These are phyloP conservation scores for Rhytidhysteron rufulum DNA, from an alignment of 2,329 filamentous ascomycete genomes.

Conservation along the genomic window DNA sequence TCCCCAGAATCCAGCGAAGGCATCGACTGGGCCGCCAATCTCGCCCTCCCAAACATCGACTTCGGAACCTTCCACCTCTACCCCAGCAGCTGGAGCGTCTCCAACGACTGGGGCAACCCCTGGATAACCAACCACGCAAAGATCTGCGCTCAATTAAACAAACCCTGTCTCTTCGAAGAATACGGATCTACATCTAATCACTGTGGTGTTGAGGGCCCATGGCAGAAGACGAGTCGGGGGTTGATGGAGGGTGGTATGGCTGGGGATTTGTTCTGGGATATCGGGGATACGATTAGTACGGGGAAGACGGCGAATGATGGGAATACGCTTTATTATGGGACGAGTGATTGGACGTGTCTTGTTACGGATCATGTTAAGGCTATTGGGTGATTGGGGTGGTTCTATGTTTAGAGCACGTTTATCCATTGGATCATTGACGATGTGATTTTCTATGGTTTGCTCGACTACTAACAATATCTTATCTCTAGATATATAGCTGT, in stretches of 20 bases:
- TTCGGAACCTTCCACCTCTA: slow-evolving; percentile 56
- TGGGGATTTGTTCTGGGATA: slow-evolving; percentile 31
- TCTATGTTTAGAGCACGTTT: slow-evolving; percentile 5
- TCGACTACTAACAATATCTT: no score
- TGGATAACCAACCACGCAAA: slow-evolving; percentile 48
- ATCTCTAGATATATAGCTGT: no score
- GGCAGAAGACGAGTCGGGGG: slow-evolving; percentile 30
- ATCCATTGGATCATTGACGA: no score
- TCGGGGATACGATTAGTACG: slow-evolving; percentile 22
- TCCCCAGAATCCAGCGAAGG: no score
- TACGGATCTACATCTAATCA: slow-evolving; percentile 29
- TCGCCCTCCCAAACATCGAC: slow-evolving; percentile 52
- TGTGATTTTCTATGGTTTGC: no score
- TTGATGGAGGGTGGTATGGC: slow-evolving; percentile 24
- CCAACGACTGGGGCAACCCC: slow-evolving; percentile 37
- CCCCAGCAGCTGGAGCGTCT: slow-evolving; percentile 38
- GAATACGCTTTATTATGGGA: slow-evolving; percentile 27
- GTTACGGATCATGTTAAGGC: slow-evolving; percentile 23
- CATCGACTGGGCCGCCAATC: slow-evolving; percentile 49
- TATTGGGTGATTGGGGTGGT: no score
- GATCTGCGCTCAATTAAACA: slow-evolving; percentile 34
- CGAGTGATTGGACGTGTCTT: slow-evolving; percentile 26
- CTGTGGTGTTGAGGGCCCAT: slow-evolving; percentile 23
- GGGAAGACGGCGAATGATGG: slow-evolving; percentile 27
- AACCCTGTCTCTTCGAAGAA: slow-evolving; percentile 40